These are phyloP conservation scores for Tolypocladium cylindrosporum DNA, from an alignment of 2,329 filamentous ascomycete species.

Conservation along the genomic window DNA sequence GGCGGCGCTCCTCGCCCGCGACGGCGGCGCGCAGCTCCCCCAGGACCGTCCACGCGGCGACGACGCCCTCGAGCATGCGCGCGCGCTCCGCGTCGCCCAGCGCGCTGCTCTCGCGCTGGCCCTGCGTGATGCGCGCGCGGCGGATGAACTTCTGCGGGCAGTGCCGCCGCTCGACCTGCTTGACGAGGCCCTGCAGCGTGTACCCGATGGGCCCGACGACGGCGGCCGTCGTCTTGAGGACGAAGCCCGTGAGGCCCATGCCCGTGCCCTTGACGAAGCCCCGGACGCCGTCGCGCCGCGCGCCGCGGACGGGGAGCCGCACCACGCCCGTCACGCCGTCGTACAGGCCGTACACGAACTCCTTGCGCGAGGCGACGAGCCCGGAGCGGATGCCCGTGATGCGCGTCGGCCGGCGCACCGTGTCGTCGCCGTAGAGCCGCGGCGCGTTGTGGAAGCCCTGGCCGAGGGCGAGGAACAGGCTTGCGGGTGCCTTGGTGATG, in stretches of 20 bases:
- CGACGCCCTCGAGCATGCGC: conserved; percentile 12
- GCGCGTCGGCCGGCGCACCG: conserved; percentile 51
- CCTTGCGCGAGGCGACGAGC: conserved; percentile 47
- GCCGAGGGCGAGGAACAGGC: conserved; percentile 50
- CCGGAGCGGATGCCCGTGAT: conserved; percentile 58
- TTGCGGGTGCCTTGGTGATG: conserved; percentile 46
- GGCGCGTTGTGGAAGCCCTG: conserved; percentile 65
- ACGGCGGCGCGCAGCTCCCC: conserved; percentile 19
- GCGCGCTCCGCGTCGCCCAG: conserved; percentile 24
- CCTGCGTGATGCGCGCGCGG: conserved; percentile 48
- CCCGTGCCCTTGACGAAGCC: conserved; percentile 45
- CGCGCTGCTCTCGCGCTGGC: conserved; percentile 32
- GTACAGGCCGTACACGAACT: conserved; percentile 54
- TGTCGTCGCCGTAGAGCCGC: conserved; percentile 59
- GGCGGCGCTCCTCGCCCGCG: neutral
- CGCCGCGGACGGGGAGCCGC: conserved; percentile 46
- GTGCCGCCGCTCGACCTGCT: conserved; percentile 43
- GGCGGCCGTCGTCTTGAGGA: conserved; percentile 56
- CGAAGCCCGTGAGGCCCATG: conserved; percentile 52
- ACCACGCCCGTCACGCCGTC: conserved; percentile 57
- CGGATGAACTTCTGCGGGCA: conserved; percentile 45
- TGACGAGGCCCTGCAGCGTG: conserved; percentile 52
- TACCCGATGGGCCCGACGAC: conserved; percentile 51
- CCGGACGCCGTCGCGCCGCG: conserved; percentile 37
- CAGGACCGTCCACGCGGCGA: conserved; percentile 22